These are phyloP conservation scores for Didymellaceae sp. DNA, from an alignment of 2,329 filamentous ascomycete species.

Conservation along the genomic window DNA sequence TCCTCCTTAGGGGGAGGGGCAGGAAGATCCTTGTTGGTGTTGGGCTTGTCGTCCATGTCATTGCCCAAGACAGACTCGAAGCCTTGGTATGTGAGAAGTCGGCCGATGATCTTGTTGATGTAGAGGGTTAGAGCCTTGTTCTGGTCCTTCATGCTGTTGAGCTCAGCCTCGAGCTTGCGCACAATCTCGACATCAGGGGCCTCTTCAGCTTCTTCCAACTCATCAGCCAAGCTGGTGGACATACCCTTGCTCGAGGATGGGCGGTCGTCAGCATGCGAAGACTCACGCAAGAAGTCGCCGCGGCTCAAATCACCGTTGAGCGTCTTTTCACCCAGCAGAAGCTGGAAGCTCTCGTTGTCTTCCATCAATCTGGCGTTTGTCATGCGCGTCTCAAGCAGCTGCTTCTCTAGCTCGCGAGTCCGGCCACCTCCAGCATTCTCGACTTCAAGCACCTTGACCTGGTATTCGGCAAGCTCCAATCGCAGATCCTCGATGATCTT, in stretches of 20 bases:
- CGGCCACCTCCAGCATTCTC: conserved; percentile 91
- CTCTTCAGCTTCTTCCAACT: conserved; percentile 73
- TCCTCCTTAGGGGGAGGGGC: conserved; percentile 61
- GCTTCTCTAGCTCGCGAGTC: conserved; percentile 86
- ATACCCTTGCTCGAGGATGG: conserved; percentile 44
- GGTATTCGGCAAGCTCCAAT: conserved; percentile 89
- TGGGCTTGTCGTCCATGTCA: conserved; percentile 59
- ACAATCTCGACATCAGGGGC: conserved; percentile 54
- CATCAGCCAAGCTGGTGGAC: conserved; percentile 69
- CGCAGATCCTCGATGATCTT: conserved; percentile 92
- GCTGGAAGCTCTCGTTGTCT: conserved; percentile 97
- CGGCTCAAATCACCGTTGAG: conserved; percentile 91
- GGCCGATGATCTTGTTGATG: conserved; percentile 98
- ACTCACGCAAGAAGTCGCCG: conserved; percentile 74
- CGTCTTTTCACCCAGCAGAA: conserved; percentile 92
- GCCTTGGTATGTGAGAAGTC: conserved; percentile 89
- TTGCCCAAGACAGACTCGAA: conserved; percentile 93
- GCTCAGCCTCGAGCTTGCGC: conserved; percentile 76
- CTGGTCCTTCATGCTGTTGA: conserved; percentile 83
- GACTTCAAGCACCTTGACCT: conserved; percentile 93
- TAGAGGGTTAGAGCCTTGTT: conserved; percentile 98
- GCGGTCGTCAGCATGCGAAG: conserved; percentile 44
- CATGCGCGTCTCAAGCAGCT: conserved; percentile 91
- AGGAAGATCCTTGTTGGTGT: conserved; percentile 83
- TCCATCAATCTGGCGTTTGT: conserved; percentile 96